A percentile compares a stretch with the other conserved stretches of the same genome.
Evolutionary conservation across 192 early-diverging fungal genomes (phyloP).

Genomic region (Coemansia sp.): DNA sequence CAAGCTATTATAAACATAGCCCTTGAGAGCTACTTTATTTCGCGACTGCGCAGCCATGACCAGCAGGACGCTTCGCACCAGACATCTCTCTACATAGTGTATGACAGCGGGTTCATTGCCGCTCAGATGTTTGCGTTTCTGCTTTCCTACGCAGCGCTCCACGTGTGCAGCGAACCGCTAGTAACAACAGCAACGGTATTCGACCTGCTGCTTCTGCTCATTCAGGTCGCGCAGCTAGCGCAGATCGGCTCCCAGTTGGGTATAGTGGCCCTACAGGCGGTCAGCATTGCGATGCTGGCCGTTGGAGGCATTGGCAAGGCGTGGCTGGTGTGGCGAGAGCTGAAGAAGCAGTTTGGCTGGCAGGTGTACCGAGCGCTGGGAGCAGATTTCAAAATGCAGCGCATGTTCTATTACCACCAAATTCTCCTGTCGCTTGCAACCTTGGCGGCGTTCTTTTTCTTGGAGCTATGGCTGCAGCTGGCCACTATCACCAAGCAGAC

Average conservation of each 20-base stretch:
- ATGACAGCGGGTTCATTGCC: slow-evolving; percentile 31
- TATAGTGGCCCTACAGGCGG: slow-evolving; percentile 20
- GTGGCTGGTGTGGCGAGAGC: slow-evolving; percentile 23
- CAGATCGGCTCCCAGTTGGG: slow-evolving; percentile 14
- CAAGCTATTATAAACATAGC: slow-evolving; percentile 30
- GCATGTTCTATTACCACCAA: slow-evolving; percentile 51
- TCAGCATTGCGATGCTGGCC: slow-evolving; percentile 15
- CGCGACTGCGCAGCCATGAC: neutral
- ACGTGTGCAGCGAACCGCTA: slow-evolving; percentile 30
- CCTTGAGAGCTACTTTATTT: slow-evolving; percentile 27
- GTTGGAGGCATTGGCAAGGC: slow-evolving; percentile 25
- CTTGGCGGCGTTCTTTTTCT: slow-evolving; percentile 38
- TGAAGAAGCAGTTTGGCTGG: slow-evolving; percentile 57
- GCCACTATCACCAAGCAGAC: slow-evolving; percentile 53
- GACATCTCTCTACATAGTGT: slow-evolving; percentile 24
- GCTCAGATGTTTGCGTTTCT: slow-evolving; percentile 28
- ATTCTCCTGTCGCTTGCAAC: slow-evolving; percentile 32
- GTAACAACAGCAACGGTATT: slow-evolving; percentile 29
- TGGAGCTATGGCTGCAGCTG: slow-evolving; percentile 55
- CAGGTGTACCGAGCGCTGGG: slow-evolving; percentile 51
- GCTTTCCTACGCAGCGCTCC: slow-evolving; percentile 18
- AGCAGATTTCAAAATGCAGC: slow-evolving; percentile 48
- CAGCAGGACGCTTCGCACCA: neutral
- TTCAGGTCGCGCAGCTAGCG: slow-evolving; percentile 24
- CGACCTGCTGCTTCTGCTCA: slow-evolving; percentile 29